Conservation (phyloP, 306 rosid species). For the Inga laurina region DNA sequence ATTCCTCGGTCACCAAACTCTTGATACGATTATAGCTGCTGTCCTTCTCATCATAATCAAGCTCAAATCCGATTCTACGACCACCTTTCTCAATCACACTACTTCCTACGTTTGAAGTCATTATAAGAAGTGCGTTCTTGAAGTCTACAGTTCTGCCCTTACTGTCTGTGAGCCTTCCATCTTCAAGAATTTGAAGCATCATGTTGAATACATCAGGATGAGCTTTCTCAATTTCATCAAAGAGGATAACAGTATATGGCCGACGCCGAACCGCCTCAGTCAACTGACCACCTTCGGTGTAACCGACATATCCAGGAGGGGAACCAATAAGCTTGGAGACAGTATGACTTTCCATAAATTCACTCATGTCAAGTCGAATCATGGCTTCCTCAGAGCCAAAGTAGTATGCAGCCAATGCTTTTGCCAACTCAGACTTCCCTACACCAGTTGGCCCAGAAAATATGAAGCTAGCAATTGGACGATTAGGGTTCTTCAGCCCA, state of each 20-base stretch:
- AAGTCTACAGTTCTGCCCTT: conserved; percentile 97
- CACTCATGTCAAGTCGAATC: conserved; percentile 99
- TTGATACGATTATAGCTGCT: conserved; percentile 89
- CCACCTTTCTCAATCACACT: conserved; percentile 99
- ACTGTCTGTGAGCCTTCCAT: conserved; percentile 92
- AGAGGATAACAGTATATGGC: conserved; percentile 91
- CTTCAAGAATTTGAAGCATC: conserved; percentile 99
- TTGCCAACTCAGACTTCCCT: conserved; percentile 97
- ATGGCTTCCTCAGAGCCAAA: conserved; percentile 97
- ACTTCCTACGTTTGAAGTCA: conserved; percentile 98
- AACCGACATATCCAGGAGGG: conserved; percentile 98
- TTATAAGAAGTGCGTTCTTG: conserved; percentile 90
- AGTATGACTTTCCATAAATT: conserved; percentile 96
- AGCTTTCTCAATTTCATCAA: conserved; percentile 98
- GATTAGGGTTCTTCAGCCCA: conserved; percentile 93
- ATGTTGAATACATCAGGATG: conserved; percentile 98
- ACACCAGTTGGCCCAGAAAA: conserved; percentile 99
- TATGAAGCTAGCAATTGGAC: conserved; percentile 98
- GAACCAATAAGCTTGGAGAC: conserved; percentile 97
- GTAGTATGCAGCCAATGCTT: conserved; percentile 94
- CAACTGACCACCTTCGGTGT: conserved; percentile 98
- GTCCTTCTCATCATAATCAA: conserved; percentile 92
- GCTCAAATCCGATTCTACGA: conserved; percentile 80
- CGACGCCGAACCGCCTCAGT: conserved; percentile 98
- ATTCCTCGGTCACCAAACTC: conserved; percentile 95